Conservation (phyloP, 129 eudicot genomes). For the Helianthus tuberosus region DNA sequence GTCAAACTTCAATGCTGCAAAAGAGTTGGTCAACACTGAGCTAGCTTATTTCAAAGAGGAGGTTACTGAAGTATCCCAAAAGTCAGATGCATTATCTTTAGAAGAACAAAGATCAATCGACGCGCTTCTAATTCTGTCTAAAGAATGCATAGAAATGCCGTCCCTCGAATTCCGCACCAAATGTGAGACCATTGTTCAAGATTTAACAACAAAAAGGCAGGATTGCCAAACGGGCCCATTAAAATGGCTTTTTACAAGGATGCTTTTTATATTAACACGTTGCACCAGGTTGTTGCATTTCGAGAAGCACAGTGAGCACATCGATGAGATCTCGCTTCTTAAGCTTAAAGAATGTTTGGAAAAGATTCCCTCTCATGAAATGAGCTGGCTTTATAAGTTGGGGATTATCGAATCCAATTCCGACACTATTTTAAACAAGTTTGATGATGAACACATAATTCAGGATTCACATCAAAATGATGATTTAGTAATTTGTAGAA, state of each 20-base stretch:
- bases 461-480: conserved; percentile 35
- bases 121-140: conserved; percentile 59
- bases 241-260: conserved; percentile 73
- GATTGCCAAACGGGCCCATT: conserved; percentile 56
- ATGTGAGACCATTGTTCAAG: conserved; percentile 81
- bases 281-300: conserved; percentile 85
- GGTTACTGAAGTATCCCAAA: conserved; percentile 55
- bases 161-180: conserved; percentile 61
- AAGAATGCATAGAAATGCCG: conserved; percentile 62
- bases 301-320: conserved; percentile 70
- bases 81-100: conserved; percentile 48
- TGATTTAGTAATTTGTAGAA: conserved; percentile 74
- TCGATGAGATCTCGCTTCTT: conserved; percentile 58
- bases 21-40: conserved; percentile 72
- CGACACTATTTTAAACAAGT: conserved; percentile 22
- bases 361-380: conserved; percentile 76
- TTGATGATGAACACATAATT: conserved; percentile 32
- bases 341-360: conserved; percentile 71
- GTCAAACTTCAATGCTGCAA: conserved; percentile 80
- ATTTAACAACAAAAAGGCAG: conserved; percentile 67
- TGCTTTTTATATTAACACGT: conserved; percentile 86
- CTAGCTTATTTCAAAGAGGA: conserved; percentile 59
- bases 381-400: conserved; percentile 55
- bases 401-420: conserved; percentile 48
- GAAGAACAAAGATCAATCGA: conserved; percentile 50